Conservation (phyloP, 2,329 filamentous ascomycete species). For the Aspergillus novoparasiticus region DNA sequence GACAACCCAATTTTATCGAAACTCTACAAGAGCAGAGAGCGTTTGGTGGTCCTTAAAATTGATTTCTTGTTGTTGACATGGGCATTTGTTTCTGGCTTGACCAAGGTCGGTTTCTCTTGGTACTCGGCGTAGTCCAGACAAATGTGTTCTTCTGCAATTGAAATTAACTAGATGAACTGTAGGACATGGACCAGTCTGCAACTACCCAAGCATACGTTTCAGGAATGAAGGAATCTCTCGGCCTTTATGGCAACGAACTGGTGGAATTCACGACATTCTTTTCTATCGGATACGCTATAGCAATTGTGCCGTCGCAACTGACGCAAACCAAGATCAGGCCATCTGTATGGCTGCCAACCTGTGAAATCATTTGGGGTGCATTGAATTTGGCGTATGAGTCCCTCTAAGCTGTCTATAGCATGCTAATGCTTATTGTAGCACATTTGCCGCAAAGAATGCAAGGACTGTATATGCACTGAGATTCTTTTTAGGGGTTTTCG, state of each 20-base stretch:
- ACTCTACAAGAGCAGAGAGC: background rate
- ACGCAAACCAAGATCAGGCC: slow-evolving; percentile 22
- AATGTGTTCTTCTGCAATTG: background rate
- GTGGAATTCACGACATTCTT: slow-evolving; percentile 48
- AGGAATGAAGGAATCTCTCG: slow-evolving; percentile 45
- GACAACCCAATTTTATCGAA: background rate
- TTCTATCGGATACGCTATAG: slow-evolving; percentile 43
- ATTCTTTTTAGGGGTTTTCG: slow-evolving; percentile 42
- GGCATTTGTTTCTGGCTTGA: slow-evolving; percentile 14
- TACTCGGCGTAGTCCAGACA: background rate
- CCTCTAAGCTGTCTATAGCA: background rate
- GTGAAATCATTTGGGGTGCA: slow-evolving; percentile 33
- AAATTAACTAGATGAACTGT: background rate
- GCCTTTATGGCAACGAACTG: slow-evolving; percentile 43
- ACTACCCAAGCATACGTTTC: slow-evolving; percentile 37
- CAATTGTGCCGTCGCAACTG: slow-evolving; percentile 29
- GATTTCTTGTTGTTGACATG: slow-evolving; percentile 9
- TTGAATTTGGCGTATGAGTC: slow-evolving; percentile 21
- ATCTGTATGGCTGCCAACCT: slow-evolving; percentile 19
- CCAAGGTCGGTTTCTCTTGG: slow-evolving; percentile 3
- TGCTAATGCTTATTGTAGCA: background rate
- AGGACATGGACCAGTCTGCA: slow-evolving; percentile 17
- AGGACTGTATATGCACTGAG: slow-evolving; percentile 38
- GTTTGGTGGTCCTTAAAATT: slow-evolving; percentile 11
- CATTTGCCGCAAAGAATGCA: slow-evolving; percentile 29